Evolutionary conservation across 345 rosid species (phyloP).

Genomic region (Eucalyptus erythrocorys): DNA sequence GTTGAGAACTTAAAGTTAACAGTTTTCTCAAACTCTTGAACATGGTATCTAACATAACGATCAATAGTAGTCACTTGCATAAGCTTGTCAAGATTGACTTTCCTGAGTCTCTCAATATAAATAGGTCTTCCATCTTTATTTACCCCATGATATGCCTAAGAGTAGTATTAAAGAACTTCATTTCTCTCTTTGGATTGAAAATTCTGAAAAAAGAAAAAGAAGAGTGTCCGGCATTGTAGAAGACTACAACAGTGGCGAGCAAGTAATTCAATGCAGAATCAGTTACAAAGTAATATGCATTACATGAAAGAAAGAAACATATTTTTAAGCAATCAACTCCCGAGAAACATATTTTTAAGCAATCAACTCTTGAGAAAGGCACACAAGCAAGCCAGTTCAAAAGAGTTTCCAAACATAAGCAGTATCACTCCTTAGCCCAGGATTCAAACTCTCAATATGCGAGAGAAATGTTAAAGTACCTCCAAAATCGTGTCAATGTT

Average conservation of each 20-base stretch:
- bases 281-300: background rate
- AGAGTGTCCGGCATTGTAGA: background rate
- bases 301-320: background rate
- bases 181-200: constrained; percentile 68
- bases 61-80: constrained; percentile 79
- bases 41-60: constrained; percentile 78
- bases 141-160: constrained; percentile 92
- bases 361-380: background rate
- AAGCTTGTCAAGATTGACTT: constrained; percentile 59
- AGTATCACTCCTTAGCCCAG: background rate
- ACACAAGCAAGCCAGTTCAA: background rate
- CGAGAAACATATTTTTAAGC: too few relatives aligned
- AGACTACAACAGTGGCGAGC: too few relatives aligned
- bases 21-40: constrained; percentile 80
- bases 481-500: constrained; percentile 70
- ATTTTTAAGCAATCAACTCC: background rate
- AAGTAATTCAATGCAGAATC: background rate
- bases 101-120: constrained; percentile 79
- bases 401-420: background rate
- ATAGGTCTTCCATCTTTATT: constrained; percentile 96
- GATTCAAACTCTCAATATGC: background rate
- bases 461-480: constrained; percentile 20
- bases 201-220: constrained; percentile 33
- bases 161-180: constrained; percentile 70
- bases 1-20: constrained; percentile 70